Percentiles rank a stretch among this genome's conserved stretches.
Evolutionary conservation across 164 flowering plant genomes (phyloP).

Genomic region (Warburgia ugandensis): DNA sequence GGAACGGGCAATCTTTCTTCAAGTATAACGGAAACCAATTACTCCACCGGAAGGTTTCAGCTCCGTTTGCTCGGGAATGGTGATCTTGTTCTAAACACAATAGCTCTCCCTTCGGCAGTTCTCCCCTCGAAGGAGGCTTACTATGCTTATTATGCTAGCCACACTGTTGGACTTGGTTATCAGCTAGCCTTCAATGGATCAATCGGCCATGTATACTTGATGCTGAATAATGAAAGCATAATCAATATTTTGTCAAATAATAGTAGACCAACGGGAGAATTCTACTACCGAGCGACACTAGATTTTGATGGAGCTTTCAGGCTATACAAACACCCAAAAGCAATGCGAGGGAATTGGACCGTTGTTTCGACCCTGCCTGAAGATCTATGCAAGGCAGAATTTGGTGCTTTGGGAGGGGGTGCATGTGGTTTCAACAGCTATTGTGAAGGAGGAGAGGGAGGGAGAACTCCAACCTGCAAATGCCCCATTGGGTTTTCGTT

Average conservation of each 20-base stretch:
- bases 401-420: background rate
- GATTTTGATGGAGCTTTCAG: constrained; percentile 40
- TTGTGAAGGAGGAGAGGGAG: constrained; percentile 18
- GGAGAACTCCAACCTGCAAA: constrained; percentile 18
- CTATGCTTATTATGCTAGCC: background rate
- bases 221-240: too few species aligned
- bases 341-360: constrained; percentile 1
- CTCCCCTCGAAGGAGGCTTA: background rate
- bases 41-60: constrained; percentile 10
- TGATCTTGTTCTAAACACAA: constrained; percentile 28
- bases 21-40: constrained; percentile 14
- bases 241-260: too few species aligned
- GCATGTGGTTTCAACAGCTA: constrained; percentile 39
- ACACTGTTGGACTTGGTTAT: constrained; percentile 12
- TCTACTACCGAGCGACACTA: constrained; percentile 31
- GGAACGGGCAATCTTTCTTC: constrained; percentile 9
- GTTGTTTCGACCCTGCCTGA: constrained; percentile 1
- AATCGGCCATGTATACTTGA: constrained; percentile 23
- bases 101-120: constrained; percentile 19
- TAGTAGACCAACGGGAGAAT: too few species aligned
- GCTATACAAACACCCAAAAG: constrained; percentile 23
- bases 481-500: constrained; percentile 31
- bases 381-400: background rate
- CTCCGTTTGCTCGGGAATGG: constrained; percentile 16
- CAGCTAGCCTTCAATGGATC: constrained; percentile 22